phyloP scores from a whole-genome alignment of 768 basidiomycete species.

The Tremella yokohamensis region DNA sequence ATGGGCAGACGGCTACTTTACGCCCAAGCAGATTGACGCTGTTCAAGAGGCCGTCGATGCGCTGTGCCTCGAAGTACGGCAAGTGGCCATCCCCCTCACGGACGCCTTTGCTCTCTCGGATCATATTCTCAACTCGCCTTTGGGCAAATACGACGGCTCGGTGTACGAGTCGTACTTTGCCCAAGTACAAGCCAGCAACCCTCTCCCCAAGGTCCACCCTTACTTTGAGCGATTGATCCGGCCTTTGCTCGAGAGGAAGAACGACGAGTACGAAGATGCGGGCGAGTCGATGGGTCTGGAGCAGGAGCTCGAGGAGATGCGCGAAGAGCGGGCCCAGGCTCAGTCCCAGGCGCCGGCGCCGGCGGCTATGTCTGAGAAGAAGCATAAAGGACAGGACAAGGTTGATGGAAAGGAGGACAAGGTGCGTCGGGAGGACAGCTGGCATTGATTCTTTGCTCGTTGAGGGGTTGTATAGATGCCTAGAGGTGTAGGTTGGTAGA shows the following conservation, averaged over 20 bases:
- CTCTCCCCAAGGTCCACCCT: conserved; percentile 52
- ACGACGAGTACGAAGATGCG: conserved; percentile 47
- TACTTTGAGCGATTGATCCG: conserved; percentile 55
- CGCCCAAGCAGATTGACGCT: conserved; percentile 44
- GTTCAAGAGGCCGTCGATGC: conserved; percentile 44
- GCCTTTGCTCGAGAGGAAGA: conserved; percentile 52
- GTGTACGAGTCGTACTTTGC: conserved; percentile 55
- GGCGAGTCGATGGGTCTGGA: conserved; percentile 51
- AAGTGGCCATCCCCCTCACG: conserved; percentile 47
- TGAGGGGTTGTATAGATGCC: neutral
- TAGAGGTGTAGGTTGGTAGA: neutral
- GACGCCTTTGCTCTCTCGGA: conserved; percentile 51
- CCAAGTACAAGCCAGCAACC: conserved; percentile 53
- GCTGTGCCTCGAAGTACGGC: conserved; percentile 43
- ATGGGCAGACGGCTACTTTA: conserved; percentile 47
- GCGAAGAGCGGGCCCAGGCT: conserved; percentile 18
- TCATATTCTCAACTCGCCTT: conserved; percentile 54
- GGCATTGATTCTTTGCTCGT: neutral
- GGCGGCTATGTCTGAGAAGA: too few relatives aligned
- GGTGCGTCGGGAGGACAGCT: conserved; percentile 9
- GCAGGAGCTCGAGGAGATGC: conserved; percentile 42
- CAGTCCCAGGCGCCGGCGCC: conserved; percentile 5
- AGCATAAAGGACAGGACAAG: neutral
- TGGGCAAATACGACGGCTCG: conserved; percentile 53
- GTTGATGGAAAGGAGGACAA: conserved; percentile 2